Percentiles rank a stretch among this genome's conserved stretches.
Evolutionary conservation across 495 filamentous ascomycete species (phyloP).

Genomic region (Annulohypoxylon maeteangense): DNA sequence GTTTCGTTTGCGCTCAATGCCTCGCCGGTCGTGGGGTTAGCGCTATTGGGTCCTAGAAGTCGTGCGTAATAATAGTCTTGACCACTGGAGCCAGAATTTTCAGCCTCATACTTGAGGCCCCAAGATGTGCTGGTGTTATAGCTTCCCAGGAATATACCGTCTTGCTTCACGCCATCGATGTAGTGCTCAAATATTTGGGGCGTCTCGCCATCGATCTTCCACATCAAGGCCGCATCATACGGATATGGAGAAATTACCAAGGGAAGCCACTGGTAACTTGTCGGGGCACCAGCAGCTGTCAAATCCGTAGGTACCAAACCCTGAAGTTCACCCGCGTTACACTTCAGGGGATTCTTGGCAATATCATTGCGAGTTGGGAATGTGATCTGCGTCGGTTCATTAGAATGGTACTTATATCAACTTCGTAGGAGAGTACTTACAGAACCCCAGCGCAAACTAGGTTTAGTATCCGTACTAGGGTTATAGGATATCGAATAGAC

Average conservation of each 20-base stretch:
- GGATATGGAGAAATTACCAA: conserved; percentile 38
- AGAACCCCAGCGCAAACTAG: conserved; percentile 43
- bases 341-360: conserved; percentile 34
- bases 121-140: conserved; percentile 34
- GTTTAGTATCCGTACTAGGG: conserved; percentile 29
- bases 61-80: conserved; percentile 41
- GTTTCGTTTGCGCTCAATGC: conserved; percentile 35
- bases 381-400: conserved; percentile 26
- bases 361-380: conserved; percentile 38
- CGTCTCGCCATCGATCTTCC: conserved; percentile 38
- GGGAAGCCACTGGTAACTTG: conserved; percentile 34
- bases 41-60: conserved; percentile 42
- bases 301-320: conserved; percentile 30
- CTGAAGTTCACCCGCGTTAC: conserved; percentile 32
- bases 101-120: conserved; percentile 30
- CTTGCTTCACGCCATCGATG: conserved; percentile 45
- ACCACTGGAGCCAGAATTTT: not conserved
- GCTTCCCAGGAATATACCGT: conserved; percentile 44
- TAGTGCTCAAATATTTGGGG: conserved; percentile 49
- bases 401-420: not conserved
- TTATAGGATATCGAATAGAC: conserved; percentile 38
- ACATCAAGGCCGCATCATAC: conserved; percentile 44
- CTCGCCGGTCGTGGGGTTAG: conserved; percentile 27
- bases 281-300: conserved; percentile 37
- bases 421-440: conserved; percentile 27